Evolutionary conservation across 257 asterid genomes (phyloP).

Genomic region (Ocimum tenuiflorum): DNA sequence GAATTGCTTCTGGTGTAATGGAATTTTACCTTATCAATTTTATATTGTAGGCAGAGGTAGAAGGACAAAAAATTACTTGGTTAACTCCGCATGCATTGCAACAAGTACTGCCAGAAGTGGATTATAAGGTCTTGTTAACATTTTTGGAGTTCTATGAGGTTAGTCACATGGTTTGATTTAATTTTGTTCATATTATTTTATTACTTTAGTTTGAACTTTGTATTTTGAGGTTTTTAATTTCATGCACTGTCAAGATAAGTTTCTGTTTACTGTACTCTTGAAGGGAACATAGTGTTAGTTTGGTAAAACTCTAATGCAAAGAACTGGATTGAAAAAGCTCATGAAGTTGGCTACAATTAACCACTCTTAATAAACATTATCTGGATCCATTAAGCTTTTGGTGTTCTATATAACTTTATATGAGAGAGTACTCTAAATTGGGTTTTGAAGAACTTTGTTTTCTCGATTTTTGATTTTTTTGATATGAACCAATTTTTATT

Average conservation of each 20-base stretch:
- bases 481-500: not conserved
- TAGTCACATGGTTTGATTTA: not conserved
- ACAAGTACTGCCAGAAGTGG: slow-evolving; percentile 95
- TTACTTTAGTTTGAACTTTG: not conserved
- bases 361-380: not conserved
- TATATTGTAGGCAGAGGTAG: slow-evolving; percentile 70
- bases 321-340: not conserved
- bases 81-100: slow-evolving; percentile 95
- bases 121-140: slow-evolving; percentile 76
- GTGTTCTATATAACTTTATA: not conserved
- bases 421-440: not conserved
- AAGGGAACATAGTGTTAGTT: not conserved
- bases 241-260: not conserved
- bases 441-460: not conserved
- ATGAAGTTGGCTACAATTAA: not conserved
- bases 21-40: not conserved
- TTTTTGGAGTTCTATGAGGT: slow-evolving; percentile 94
- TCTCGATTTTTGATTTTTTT: not conserved
- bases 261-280: not conserved
- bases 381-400: not conserved
- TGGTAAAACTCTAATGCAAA: not conserved
- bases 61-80: slow-evolving; percentile 95
- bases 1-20: slow-evolving; percentile 7
- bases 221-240: not conserved
- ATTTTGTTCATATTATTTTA: not conserved